Conservation (phyloP, 1,139 yeast genomes). For the Taiozyma sp. region DNA sequence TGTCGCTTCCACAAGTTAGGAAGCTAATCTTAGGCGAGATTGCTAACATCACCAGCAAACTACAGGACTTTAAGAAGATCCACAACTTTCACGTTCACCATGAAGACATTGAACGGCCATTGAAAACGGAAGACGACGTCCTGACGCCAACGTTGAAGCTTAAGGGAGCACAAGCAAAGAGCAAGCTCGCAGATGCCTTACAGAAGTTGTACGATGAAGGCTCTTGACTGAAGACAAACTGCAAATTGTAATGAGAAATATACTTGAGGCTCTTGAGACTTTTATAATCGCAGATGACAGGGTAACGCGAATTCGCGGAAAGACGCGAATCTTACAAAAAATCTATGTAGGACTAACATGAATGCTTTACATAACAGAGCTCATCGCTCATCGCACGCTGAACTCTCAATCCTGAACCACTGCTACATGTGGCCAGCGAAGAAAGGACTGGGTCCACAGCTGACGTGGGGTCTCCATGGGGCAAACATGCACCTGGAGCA, state of each 20-base stretch:
- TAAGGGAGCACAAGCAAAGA: conserved; percentile 43
- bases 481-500: conserved; percentile 22
- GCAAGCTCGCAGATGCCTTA: conserved; percentile 38
- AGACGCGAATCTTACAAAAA: no score
- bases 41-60: conserved; percentile 20
- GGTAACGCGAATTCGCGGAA: neutral
- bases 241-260: neutral
- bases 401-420: neutral
- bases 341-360: no score
- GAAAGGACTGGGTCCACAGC: conserved; percentile 37
- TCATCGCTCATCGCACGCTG: neutral
- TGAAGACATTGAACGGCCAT: conserved; percentile 35
- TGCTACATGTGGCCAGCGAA: conserved; percentile 40
- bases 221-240: neutral
- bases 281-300: neutral
- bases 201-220: conserved; percentile 51
- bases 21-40: conserved; percentile 27
- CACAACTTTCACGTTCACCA: conserved; percentile 39
- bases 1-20: conserved; percentile 27
- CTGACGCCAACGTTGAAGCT: conserved; percentile 52
- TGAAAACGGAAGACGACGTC: conserved; percentile 42
- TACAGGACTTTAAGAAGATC: conserved; percentile 39
- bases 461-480: conserved; percentile 37
- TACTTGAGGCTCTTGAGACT: neutral
- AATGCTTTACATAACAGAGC: neutral